Evolutionary conservation across 108 stramenopile species (phyloP), one percentile per base, ranked within the genome.

Genomic region (Skeletonema potamos): DNA sequence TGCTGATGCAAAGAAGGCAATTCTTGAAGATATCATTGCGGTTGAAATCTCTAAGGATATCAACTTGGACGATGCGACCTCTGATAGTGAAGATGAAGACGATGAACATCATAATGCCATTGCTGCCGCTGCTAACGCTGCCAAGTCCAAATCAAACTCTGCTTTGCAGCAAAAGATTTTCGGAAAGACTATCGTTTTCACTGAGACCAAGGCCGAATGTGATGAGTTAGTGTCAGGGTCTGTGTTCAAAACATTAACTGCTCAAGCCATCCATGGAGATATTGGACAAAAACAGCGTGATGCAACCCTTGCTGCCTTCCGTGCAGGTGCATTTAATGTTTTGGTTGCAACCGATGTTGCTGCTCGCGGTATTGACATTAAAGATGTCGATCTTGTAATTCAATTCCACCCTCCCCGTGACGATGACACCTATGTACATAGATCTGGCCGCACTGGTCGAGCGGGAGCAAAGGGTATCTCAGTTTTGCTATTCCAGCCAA

Each of bases 291-390:
- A 92, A 69, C 97, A 98, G 77, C 97, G 99, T 76, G 99, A 99
- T 70, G 84, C 94, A 20, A 99, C 98, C 28, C 87, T 99, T 37
- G 78, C 88, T 46, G 96, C 93, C 15, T 99, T 99, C 86, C 87
- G 97, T 27, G 85, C 92, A 4, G 96, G 97, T 32, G 79, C 90
- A 0, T 95, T 99, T 80, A 90, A 96, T 70, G 98, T 99, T 11
- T 84, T 99, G 61, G 97, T 99, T 13, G 99, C 99, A 0, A 99
- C 99, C 0, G 99, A 99, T 80, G 99, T 99, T 15, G 99, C 99
- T 27, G 99, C 99, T 18, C 86, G 99, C 33, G 99, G 99, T 24
- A 97, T 99, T 72, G 98, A 99, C 81, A 98, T 99, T 73, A 82
- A 92, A 41, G 93, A 96, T 59, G 98, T 99, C 26, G 98, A 99